Evolutionary conservation across 2,329 filamentous ascomycete species (phyloP), one percentile per base, ranked within the genome.

Genomic region (Pestalotiopsis fici): DNA sequence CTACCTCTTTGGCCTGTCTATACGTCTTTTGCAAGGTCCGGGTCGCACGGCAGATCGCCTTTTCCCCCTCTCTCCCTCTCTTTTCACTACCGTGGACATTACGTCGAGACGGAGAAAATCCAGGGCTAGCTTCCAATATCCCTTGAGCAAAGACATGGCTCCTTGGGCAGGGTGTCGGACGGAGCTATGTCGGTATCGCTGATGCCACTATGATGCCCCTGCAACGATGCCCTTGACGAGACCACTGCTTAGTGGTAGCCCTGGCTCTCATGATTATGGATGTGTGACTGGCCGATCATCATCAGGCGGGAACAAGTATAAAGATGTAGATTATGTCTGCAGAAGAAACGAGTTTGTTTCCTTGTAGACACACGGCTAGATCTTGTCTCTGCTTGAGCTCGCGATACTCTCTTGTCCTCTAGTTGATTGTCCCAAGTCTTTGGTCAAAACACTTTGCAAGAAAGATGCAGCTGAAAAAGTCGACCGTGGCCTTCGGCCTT

Each of bases 401-500:
- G 43, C 11, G n/a, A 21, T 50, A n/a, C 7, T 50, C 43, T 3
- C n/a, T n/a, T 3, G 43, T 23, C 21, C 43, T 50, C 43, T 21
- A n/a, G 6, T 21, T 50, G 21, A 18, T 21, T 50, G 43, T 50
- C 43, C n/a, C 43, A 23, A 50, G 43, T 50, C 18, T 3, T 50
- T 11, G 7, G 21, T 18, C 55, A 57, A 6, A 31, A 60, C 5
- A 6, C 3, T n/a, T 18, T 21, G 23, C 27, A 57, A 23, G 18
- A 57, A 57, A 57, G 2, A 63, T 64, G 62, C 47, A 64, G 27
- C 23, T 66, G 37, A 37, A 35, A 12, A 61, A 56, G 43, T 66
- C 65, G 2, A 18, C 47, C n/a, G 35, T 59, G 55, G 63, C 66
- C 27, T 54, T 68, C 31, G 57, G 66, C 47, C 64, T 68, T n/a